Evolutionary conservation across 2,329 filamentous ascomycete genomes (phyloP), one percentile per base, ranked within the genome.

Genomic region (Colletotrichum sp.): DNA sequence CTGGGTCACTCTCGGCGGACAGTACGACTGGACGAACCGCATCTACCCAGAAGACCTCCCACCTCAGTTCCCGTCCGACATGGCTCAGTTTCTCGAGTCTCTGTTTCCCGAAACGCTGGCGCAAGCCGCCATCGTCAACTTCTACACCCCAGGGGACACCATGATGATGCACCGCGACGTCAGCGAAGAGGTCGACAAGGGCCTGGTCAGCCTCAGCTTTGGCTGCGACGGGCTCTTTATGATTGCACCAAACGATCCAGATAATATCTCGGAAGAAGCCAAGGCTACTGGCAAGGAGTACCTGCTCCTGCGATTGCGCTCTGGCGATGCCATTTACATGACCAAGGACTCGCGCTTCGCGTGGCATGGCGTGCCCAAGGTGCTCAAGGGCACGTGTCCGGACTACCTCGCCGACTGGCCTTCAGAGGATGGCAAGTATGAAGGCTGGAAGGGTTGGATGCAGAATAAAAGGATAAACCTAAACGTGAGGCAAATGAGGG

Each of bases 1-100:
- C 79, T 99, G 97, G 97, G 91, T 98, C 57, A 99, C 96, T 0
- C 90, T 99, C 4, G 97, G 97, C 66, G 96, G 96, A 0, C 97
- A 99, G 84, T 99, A 99, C 84, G 95, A 99, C 86, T 99, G 96
- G 97, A 98, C 96, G 0, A 91, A 92, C 72, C 96, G 98, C 79
- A 87, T 91, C 15, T 99, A 99, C 82, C 96, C 96, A 0, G 83
- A 88, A 12, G 88, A 90, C n/a, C 76, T 83, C 5, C 93, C 94
- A 1, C 95, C 95, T 0, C 81, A 86, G 0, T 98, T 98, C 80
- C 96, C 96, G 0, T 55, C 83, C 2, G 95, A 98, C 81, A 89
- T 98, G 65, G 92, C 92, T 6, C 83, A 82, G 2, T 90, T 98
- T 9, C 86, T 98, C 1, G 88, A 92, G 71, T 85, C 85, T 0